phyloP scores from a whole-genome alignment of 495 filamentous ascomycete genomes.

The Neurospora sp. region DNA sequence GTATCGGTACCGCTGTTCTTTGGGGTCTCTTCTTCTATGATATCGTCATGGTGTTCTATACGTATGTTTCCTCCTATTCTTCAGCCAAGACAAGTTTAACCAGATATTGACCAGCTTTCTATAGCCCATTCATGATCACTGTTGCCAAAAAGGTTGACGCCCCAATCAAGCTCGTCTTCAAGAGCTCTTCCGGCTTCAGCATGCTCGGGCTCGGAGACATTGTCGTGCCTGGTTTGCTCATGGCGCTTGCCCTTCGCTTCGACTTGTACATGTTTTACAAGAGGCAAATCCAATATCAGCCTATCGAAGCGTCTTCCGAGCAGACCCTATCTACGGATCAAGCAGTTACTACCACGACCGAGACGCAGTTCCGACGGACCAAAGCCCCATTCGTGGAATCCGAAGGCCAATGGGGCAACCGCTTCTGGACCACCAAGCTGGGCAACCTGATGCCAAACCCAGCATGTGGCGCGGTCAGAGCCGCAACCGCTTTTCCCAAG shows the following conservation, averaged over 20 bases:
- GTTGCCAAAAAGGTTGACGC: slow-evolving; percentile 86
- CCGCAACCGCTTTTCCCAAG: slow-evolving; percentile 58
- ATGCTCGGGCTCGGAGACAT: slow-evolving; percentile 95
- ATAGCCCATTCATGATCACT: slow-evolving; percentile 79
- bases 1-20: slow-evolving; percentile 69
- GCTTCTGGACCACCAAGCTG: slow-evolving; percentile 60
- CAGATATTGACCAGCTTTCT: slow-evolving; percentile 5
- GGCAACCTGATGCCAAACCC: slow-evolving; percentile 18
- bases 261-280: slow-evolving; percentile 80
- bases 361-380: slow-evolving; percentile 29
- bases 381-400: slow-evolving; percentile 48
- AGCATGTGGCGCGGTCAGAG: slow-evolving; percentile 33
- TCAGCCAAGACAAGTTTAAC: background rate
- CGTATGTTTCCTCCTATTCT: slow-evolving; percentile 33
- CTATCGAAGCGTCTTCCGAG: slow-evolving; percentile 24
- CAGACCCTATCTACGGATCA: slow-evolving; percentile 23
- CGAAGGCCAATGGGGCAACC: slow-evolving; percentile 68
- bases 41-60: slow-evolving; percentile 96
- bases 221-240: slow-evolving; percentile 87
- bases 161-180: slow-evolving; percentile 87
- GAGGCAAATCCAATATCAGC: slow-evolving; percentile 26
- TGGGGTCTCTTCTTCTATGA: slow-evolving; percentile 83
- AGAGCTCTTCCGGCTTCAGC: slow-evolving; percentile 53
- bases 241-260: slow-evolving; percentile 78
- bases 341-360: slow-evolving; percentile 14